phyloP scores from a whole-genome alignment of 2,329 filamentous ascomycete species.

The Atkinsonella texensis region DNA sequence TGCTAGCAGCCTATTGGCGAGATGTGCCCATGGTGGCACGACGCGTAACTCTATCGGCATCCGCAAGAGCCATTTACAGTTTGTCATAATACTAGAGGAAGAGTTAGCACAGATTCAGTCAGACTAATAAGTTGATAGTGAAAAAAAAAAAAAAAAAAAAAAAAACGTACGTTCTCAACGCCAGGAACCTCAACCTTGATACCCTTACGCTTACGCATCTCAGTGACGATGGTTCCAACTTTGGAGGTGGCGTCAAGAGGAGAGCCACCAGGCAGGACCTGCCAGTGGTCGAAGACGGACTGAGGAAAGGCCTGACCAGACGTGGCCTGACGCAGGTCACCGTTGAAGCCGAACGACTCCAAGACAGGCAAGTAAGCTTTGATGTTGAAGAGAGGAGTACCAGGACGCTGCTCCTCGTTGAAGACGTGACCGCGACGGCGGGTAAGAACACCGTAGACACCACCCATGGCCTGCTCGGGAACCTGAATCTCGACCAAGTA shows the following conservation, averaged over 20 bases:
- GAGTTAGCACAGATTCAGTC: conserved; percentile 12
- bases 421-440: conserved; percentile 98
- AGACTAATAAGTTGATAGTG: neutral
- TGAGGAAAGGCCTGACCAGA: conserved; percentile 98
- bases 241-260: conserved; percentile 73
- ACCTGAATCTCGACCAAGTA: conserved; percentile 99
- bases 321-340: conserved; percentile 85
- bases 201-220: conserved; percentile 99
- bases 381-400: conserved; percentile 98
- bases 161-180: conserved; percentile 78
- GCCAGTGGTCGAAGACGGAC: conserved; percentile 98
- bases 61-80: conserved; percentile 56
- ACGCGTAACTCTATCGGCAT: conserved; percentile 33
- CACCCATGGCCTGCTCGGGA: conserved; percentile 96
- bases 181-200: conserved; percentile 91
- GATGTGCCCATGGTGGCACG: conserved; percentile 29
- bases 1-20: conserved; percentile 27
- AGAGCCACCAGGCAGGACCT: conserved; percentile 87
- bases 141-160: conserved; percentile 25
- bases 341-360: conserved; percentile 98
- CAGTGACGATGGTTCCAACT: conserved; percentile 70
- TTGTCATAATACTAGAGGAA: conserved; percentile 84
- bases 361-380: conserved; percentile 95
- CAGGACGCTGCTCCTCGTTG: conserved; percentile 92
- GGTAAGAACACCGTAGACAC: conserved; percentile 98